phyloP scores from a whole-genome alignment of 2,329 filamentous ascomycete species.

The Aspergillus pseudoglaucus region DNA sequence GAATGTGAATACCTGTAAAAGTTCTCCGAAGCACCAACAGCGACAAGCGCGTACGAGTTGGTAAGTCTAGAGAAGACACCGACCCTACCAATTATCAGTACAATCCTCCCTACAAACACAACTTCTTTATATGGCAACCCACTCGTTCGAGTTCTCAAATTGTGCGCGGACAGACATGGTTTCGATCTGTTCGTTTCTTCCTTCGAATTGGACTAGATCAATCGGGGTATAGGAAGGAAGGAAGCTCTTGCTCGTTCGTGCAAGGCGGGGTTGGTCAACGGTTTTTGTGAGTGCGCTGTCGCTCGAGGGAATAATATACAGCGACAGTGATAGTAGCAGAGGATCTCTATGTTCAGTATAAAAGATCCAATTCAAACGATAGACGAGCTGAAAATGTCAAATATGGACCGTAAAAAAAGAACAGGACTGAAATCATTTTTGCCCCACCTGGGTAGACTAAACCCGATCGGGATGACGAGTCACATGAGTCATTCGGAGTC shows the following conservation, averaged over 20 bases:
- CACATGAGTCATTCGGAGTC: not conserved
- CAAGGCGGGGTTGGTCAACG: not conserved
- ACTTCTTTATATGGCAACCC: slow-evolving; percentile 8
- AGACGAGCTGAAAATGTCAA: too few relatives aligned
- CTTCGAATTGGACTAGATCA: too few relatives aligned
- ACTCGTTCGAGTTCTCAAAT: slow-evolving; percentile 48
- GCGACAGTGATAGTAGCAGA: not conserved
- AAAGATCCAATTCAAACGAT: not conserved
- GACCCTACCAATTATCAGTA: slow-evolving; percentile 54
- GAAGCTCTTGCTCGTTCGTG: not conserved
- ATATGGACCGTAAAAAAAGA: not conserved
- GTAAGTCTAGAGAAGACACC: slow-evolving; percentile 96
- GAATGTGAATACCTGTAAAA: slow-evolving; percentile 67
- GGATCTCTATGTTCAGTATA: not conserved
- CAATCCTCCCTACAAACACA: not conserved
- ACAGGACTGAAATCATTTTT: not conserved
- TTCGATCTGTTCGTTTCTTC: not conserved
- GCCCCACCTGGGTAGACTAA: not conserved
- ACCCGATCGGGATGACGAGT: not conserved
- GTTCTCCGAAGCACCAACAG: slow-evolving; percentile 93
- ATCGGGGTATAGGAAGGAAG: too few relatives aligned
- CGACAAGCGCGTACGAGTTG: slow-evolving; percentile 92
- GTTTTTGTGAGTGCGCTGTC: too few relatives aligned
- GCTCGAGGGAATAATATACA: not conserved
- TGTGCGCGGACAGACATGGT: slow-evolving; percentile 44